Evolutionary conservation across 108 stramenopile genomes (phyloP).

Genomic region (Skeletonema costatum): DNA sequence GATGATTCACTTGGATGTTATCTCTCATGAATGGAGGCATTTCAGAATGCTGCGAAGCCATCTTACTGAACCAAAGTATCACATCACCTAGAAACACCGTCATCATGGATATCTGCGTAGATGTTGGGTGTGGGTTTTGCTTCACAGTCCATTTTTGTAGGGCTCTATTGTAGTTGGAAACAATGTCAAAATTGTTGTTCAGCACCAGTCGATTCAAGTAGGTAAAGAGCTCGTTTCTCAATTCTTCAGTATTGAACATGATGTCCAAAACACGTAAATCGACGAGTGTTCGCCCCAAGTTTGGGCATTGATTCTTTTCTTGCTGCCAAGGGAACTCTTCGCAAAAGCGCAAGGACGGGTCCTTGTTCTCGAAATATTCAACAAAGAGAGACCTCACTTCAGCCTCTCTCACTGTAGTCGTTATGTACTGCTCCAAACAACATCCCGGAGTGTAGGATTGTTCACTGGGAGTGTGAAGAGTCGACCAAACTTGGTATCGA

Average conservation of each 20-base stretch:
- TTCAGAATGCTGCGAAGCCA: conserved; percentile 12
- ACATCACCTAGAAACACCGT: conserved; percentile 51
- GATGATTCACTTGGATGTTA: conserved; percentile 20
- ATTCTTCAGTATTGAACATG: conserved; percentile 47
- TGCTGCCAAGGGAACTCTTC: conserved; percentile 86
- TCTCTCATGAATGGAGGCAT: conserved; percentile 43
- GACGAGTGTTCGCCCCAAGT: conserved; percentile 52
- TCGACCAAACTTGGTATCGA: conserved; percentile 1
- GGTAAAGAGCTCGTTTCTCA: conserved; percentile 55
- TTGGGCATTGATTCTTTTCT: conserved; percentile 53
- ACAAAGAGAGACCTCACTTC: conserved; percentile 46
- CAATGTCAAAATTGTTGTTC: conserved; percentile 62
- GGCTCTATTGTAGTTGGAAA: conserved; percentile 56
- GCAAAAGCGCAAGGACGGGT: conserved; percentile 54
- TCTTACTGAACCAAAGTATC: conserved; percentile 54
- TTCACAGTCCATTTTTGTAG: conserved; percentile 54
- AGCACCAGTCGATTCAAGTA: conserved; percentile 47
- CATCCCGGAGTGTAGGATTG: conserved; percentile 41
- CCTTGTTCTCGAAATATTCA: conserved; percentile 39
- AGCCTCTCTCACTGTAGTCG: conserved; percentile 13
- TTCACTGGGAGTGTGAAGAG: conserved; percentile 55
- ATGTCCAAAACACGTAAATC: conserved; percentile 65
- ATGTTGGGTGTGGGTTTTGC: conserved; percentile 51
- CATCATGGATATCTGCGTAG: conserved; percentile 47
- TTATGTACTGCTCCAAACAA: conserved; percentile 49